Conservation (phyloP, 345 rosid species). For the Gossypium sturtianum region DNA sequence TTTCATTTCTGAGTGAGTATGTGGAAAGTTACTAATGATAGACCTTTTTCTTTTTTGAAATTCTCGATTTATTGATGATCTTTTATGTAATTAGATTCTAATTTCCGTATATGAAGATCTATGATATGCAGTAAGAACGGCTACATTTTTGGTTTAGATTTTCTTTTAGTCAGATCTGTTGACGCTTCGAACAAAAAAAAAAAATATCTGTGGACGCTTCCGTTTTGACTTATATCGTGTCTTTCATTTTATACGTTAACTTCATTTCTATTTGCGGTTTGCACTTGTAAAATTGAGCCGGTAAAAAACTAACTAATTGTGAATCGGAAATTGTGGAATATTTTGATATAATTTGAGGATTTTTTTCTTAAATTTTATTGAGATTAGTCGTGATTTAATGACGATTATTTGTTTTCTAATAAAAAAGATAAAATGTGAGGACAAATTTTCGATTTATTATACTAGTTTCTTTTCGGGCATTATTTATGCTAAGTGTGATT, state of each 20-base stretch:
- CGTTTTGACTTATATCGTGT: neutral
- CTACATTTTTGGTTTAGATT: neutral
- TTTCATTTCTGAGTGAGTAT: neutral
- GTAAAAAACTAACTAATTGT: neutral
- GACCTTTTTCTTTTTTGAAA: neutral
- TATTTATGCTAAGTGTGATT: neutral
- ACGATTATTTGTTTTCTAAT: neutral
- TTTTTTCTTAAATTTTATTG: neutral
- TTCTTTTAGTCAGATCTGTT: conserved; percentile 3
- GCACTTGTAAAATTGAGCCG: neutral
- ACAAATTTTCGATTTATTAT: neutral
- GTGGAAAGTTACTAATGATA: neutral
- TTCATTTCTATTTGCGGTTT: neutral
- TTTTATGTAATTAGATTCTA: neutral
- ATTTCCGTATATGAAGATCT: neutral
- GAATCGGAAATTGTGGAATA: neutral
- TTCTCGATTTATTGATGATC: neutral
- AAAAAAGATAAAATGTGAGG: neutral
- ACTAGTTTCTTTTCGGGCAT: neutral
- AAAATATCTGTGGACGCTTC: neutral
- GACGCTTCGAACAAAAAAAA: neutral
- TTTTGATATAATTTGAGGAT: neutral
- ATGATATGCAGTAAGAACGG: neutral
- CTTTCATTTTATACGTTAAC: neutral
- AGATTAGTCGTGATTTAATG: neutral